Conservation (phyloP, 805 yeast species). For the Scheffersomyces spartinae region DNA sequence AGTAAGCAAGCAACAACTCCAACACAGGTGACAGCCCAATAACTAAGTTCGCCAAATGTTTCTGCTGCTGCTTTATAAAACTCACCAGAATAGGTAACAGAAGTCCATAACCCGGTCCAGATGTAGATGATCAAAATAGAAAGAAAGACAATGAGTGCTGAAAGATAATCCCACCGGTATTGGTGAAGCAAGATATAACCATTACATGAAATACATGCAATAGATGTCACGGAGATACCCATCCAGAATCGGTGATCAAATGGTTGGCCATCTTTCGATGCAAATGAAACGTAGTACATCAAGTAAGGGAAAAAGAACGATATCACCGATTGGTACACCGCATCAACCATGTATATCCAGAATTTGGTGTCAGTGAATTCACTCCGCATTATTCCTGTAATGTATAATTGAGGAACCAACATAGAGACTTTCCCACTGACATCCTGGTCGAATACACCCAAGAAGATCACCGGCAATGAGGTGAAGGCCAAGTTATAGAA, state of each 20-base stretch:
- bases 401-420: conserved; percentile 64
- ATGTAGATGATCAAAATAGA: conserved; percentile 52
- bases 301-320: conserved; percentile 68
- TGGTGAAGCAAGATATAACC: conserved; percentile 55
- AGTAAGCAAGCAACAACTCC: conserved; percentile 55
- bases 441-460: conserved; percentile 77
- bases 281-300: conserved; percentile 19
- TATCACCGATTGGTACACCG: conserved; percentile 61
- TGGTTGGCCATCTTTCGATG: conserved; percentile 40
- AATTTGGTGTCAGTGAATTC: conserved; percentile 67
- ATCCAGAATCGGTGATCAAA: conserved; percentile 65
- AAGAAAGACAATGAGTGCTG: conserved; percentile 39
- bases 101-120: conserved; percentile 78
- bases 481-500: conserved; percentile 78
- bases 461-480: conserved; percentile 65
- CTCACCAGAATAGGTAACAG: conserved; percentile 40
- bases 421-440: conserved; percentile 59
- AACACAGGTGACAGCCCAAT: conserved; percentile 59
- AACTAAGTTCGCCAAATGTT: conserved; percentile 46
- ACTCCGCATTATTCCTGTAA: conserved; percentile 56
- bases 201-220: conserved; percentile 60
- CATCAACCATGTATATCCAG: conserved; percentile 66
- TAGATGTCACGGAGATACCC: conserved; percentile 56
- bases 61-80: conserved; percentile 58
- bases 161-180: conserved; percentile 75